Evolutionary conservation across 2,329 filamentous ascomycete species (phyloP).

Genomic region (Huntiella decipiens): DNA sequence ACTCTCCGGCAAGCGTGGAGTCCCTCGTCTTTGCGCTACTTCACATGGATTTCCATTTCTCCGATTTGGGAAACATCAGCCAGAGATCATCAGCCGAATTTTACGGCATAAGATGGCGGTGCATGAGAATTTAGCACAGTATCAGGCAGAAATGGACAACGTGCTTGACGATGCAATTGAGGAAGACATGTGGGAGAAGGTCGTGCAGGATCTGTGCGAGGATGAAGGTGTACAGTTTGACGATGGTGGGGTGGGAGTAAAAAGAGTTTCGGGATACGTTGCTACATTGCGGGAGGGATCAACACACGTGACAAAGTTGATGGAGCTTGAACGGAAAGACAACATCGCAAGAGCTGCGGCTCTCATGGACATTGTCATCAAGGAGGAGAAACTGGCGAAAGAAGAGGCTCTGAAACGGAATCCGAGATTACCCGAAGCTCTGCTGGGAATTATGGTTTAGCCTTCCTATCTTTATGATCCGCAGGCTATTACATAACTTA

Average conservation of each 20-base stretch:
- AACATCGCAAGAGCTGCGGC: slow-evolving; percentile 24
- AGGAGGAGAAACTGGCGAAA: slow-evolving; percentile 21
- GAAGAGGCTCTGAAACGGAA: slow-evolving; percentile 13
- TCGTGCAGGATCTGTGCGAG: slow-evolving; percentile 17
- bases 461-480: too few relatives aligned
- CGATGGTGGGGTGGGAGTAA: background rate
- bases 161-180: slow-evolving; percentile 15
- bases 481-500: too few relatives aligned
- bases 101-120: slow-evolving; percentile 31
- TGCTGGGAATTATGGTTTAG: background rate
- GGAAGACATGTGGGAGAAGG: slow-evolving; percentile 32
- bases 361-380: slow-evolving; percentile 22
- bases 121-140: slow-evolving; percentile 21
- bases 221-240: background rate
- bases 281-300: slow-evolving; percentile 19
- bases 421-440: slow-evolving; percentile 4
- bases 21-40: slow-evolving; percentile 37
- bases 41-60: slow-evolving; percentile 43
- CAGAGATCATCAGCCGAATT: slow-evolving; percentile 35
- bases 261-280: background rate
- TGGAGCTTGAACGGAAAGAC: slow-evolving; percentile 20
- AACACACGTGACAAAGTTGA: slow-evolving; percentile 25
- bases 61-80: slow-evolving; percentile 47
- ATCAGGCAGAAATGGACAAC: slow-evolving; percentile 23
- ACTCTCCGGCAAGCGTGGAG: slow-evolving; percentile 29